A percentile compares a stretch with the other conserved stretches of the same genome.
Evolutionary conservation across 352 stramenopile species (phyloP).

Genomic region (Phytophthora meadii): DNA sequence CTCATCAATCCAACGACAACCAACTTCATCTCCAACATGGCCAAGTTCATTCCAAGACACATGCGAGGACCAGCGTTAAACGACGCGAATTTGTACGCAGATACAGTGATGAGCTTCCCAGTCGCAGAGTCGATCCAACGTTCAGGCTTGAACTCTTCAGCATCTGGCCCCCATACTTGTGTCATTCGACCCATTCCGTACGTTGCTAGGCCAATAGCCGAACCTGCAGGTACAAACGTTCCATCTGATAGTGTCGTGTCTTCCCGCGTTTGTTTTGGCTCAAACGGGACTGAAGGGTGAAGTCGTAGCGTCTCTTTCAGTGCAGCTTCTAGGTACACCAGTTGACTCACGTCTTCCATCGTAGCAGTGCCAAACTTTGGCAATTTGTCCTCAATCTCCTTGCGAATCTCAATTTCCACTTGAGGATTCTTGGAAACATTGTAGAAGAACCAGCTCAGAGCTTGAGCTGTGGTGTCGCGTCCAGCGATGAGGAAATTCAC

Average conservation of each 20-base stretch:
- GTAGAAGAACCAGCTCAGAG: slow-evolving; percentile 78
- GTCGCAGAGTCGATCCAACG: slow-evolving; percentile 55
- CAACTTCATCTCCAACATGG: slow-evolving; percentile 85
- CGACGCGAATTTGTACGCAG: slow-evolving; percentile 64
- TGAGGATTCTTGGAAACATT: slow-evolving; percentile 53
- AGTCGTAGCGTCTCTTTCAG: slow-evolving; percentile 69
- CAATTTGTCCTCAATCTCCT: slow-evolving; percentile 45
- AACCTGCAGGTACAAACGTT: slow-evolving; percentile 47
- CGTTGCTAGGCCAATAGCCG: slow-evolving; percentile 38
- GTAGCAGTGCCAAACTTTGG: slow-evolving; percentile 9
- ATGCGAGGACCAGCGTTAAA: slow-evolving; percentile 74
- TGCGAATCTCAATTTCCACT: slow-evolving; percentile 47
- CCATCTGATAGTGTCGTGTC: slow-evolving; percentile 70
- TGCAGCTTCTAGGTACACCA: slow-evolving; percentile 58
- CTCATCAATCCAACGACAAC: slow-evolving; percentile 53
- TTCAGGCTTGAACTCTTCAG: slow-evolving; percentile 58
- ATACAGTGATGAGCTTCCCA: slow-evolving; percentile 35
- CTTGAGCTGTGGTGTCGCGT: slow-evolving; percentile 77
- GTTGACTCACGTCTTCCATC: slow-evolving; percentile 41
- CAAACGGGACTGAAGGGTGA: slow-evolving; percentile 56
- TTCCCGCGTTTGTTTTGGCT: slow-evolving; percentile 36
- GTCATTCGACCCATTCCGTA: slow-evolving; percentile 59
- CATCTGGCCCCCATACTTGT: slow-evolving; percentile 62
- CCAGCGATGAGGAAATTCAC: slow-evolving; percentile 86
- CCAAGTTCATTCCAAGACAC: slow-evolving; percentile 74